Evolutionary conservation across 495 filamentous ascomycete genomes (phyloP).

Genomic region (Haplographium delicatum): DNA sequence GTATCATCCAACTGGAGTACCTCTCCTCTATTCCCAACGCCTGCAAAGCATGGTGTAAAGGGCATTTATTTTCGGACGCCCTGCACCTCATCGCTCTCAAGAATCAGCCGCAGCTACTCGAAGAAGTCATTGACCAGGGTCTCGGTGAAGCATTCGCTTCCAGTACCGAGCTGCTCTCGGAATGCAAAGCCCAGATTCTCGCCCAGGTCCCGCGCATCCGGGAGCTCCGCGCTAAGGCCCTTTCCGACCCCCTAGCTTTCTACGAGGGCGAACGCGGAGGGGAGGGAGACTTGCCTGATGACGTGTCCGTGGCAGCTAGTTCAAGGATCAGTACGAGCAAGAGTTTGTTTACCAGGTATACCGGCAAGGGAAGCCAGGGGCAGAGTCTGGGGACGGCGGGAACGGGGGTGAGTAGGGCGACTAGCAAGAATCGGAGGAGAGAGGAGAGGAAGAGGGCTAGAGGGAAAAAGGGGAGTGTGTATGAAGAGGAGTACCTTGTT

Average conservation of each 20-base stretch:
- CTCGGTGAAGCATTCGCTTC: constrained; percentile 70
- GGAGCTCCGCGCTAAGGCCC: constrained; percentile 75
- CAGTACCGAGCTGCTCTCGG: constrained; percentile 83
- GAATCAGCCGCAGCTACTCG: constrained; percentile 39
- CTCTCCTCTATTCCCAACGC: constrained; percentile 63
- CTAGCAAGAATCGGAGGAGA: constrained; percentile 72
- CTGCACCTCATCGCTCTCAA: constrained; percentile 56
- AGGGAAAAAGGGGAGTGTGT: constrained; percentile 92
- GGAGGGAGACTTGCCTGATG: constrained; percentile 74
- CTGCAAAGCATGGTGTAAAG: constrained; percentile 70
- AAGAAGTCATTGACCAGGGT: constrained; percentile 66
- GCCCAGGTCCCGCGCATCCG: constrained; percentile 79
- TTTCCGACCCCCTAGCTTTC: constrained; percentile 73
- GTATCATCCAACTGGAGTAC: constrained; percentile 75
- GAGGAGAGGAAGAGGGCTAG: constrained; percentile 94
- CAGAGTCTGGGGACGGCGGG: constrained; percentile 59
- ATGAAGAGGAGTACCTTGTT: constrained; percentile 95
- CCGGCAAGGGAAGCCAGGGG: constrained; percentile 44
- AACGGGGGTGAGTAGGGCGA: constrained; percentile 62
- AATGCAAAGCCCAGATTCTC: constrained; percentile 77
- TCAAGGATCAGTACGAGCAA: constrained; percentile 71
- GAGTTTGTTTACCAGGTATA: constrained; percentile 89
- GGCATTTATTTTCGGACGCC: constrained; percentile 78
- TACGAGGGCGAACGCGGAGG: constrained; percentile 61
- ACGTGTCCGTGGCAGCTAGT: constrained; percentile 83